Evolutionary conservation across 2,329 filamentous ascomycete genomes (phyloP), one percentile per base, ranked within the genome.

Genomic region (Magnaporthiopsis poae): DNA sequence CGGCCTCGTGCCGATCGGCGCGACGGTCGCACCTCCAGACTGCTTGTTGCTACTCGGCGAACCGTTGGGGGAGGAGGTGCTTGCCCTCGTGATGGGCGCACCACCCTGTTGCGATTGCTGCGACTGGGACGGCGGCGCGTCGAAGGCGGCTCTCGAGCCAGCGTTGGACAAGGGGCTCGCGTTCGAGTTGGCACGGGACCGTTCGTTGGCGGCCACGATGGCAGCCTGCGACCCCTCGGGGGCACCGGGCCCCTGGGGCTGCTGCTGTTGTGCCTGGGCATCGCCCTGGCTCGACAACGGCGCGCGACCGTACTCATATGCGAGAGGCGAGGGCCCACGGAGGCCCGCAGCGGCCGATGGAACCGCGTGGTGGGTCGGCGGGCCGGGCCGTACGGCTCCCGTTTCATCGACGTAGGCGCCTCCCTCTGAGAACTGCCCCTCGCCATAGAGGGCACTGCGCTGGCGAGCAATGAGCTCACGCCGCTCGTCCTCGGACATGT

Each of bases 391-490:
- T 52, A 86, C 79, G 27, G 81, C 80, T 69, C 85, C 84, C 36
- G 84, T 84, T 74, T 93, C 90, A 69, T 92, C 89, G 64, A 87
- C 82, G 73, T 89, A 89, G 70, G 81, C 83, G 69, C 81, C 82
- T 71, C 85, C 86, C 71, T 89, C 88, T 74, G 89, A 87, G 75
- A 91, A 89, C 65, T 84, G 77, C 13, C 83, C 83, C 75, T 91
- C 91, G 75, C 92, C 92, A 78, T 98, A 99, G 71, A 99, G 81
- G 70, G 94, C 93, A 78, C 90, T 93, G 79, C 96, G 92, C 80
- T 98, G 95, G 75, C 94, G 93, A 72, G 93, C 91, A 78, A 98
- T 96, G 77, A 98, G 84, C 73, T 98, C 94, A 73, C 94, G 92
- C 73, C 94, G 94, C 75, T 96, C 93, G 73, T 97, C 93, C 81